These are phyloP conservation scores for Phallus indusiatus DNA, from an alignment of 768 basidiomycete species.

Conservation along the genomic window DNA sequence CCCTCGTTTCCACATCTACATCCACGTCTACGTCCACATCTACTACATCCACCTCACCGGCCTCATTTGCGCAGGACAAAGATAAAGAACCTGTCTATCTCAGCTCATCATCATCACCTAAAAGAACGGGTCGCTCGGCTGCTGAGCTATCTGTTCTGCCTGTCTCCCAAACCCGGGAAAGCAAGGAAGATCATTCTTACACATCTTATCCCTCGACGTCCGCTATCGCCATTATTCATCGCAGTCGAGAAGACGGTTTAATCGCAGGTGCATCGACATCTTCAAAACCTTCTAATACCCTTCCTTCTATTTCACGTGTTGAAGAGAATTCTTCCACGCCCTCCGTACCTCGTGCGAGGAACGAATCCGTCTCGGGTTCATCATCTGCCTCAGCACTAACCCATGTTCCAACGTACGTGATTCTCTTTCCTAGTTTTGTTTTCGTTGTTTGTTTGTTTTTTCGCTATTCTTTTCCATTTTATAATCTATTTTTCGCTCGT, in stretches of 20 bases:
- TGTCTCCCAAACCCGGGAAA: background rate
- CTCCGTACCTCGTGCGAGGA: background rate
- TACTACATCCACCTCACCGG: background rate
- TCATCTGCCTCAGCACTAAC: background rate
- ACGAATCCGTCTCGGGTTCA: background rate
- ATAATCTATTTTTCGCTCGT: no score
- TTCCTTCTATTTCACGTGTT: background rate
- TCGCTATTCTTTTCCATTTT: no score
- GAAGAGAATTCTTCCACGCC: background rate
- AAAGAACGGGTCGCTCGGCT: background rate
- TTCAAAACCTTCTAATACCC: background rate
- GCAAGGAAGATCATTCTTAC: background rate
- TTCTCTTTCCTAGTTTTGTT: background rate
- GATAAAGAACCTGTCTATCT: background rate
- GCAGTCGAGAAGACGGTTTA: background rate
- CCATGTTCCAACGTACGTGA: background rate
- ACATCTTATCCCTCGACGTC: background rate
- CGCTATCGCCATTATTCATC: background rate
- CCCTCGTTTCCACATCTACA: background rate
- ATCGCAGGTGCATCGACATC: background rate
- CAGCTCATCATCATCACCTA: background rate
- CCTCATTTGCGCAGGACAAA: background rate
- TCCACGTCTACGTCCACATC: background rate
- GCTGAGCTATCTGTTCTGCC: background rate
- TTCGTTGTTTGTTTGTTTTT: background rate